Conservation (phyloP, 108 stramenopile genomes). For the Skeletonema costatum region DNA sequence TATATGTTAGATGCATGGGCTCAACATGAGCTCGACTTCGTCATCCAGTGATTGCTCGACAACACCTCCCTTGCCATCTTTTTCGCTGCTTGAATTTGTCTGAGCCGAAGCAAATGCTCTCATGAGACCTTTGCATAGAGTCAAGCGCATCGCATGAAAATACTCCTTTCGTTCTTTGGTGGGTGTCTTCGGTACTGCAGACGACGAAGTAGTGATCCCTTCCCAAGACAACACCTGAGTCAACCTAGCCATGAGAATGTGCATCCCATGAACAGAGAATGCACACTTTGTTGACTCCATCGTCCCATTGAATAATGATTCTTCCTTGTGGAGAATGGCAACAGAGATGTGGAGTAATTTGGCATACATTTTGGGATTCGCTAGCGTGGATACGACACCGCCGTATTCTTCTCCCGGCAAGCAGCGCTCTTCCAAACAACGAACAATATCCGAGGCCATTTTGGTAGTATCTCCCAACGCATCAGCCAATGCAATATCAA, state of each 20-base stretch:
- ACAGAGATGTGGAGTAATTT: slow-evolving; percentile 56
- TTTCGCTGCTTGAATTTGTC: background rate
- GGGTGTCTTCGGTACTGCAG: slow-evolving; percentile 1
- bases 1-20: slow-evolving; percentile 23
- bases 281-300: slow-evolving; percentile 48
- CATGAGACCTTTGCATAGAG: slow-evolving; percentile 65
- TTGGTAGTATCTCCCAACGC: slow-evolving; percentile 35
- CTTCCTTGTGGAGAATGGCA: slow-evolving; percentile 47
- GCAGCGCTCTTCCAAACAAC: slow-evolving; percentile 60
- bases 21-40: slow-evolving; percentile 30
- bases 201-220: slow-evolving; percentile 7
- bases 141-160: slow-evolving; percentile 44
- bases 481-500: slow-evolving; percentile 54
- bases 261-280: slow-evolving; percentile 66
- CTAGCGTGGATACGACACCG: slow-evolving; percentile 59
- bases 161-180: slow-evolving; percentile 15
- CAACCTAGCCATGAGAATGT: slow-evolving; percentile 66
- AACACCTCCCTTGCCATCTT: background rate
- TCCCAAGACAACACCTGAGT: slow-evolving; percentile 47
- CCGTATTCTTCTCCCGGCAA: slow-evolving; percentile 46
- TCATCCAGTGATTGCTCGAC: slow-evolving; percentile 18
- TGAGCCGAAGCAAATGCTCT: slow-evolving; percentile 56
- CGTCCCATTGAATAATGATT: slow-evolving; percentile 18
- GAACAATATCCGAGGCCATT: slow-evolving; percentile 58
- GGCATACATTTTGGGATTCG: slow-evolving; percentile 54